Base-by-base conservation (phyloP, 345 rosid genomes). In the Erysimum cheiranthoides region DNA sequence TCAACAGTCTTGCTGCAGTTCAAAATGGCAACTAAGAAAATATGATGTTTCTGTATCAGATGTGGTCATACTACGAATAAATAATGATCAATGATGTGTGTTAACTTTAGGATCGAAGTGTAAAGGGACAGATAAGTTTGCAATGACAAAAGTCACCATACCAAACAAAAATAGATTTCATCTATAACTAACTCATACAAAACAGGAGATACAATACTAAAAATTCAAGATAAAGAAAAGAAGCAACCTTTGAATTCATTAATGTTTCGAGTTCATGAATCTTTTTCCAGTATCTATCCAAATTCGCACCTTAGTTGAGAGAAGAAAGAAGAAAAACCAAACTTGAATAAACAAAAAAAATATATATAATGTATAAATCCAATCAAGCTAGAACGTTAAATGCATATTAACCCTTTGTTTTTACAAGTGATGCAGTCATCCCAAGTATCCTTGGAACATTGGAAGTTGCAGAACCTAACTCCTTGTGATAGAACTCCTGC, bases 371-470 rank as follows among this genome's bases (percentile, higher is more conserved):
- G 17, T n/a, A 50, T 10, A 70, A 10, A 70, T 12, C 49, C 39
- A 71, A 69, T 5, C 18, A 51, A 43, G 28, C 52, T 31, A 50
- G 30, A 64, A 59, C 12, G 43, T 27, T n/a, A 58, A 49, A 64
- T 49, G 73, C 71, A 17, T 67, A 39, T 35, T 40, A n/a, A 92
- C 97, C 93, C 78, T 92, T 92, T 17, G 91, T 69, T 70, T 90
- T 90, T 58, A 95, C 90, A 21, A 81, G 99, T 52, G 97, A 95
- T 36, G 97, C 97, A 31, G 97, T 95, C 99, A 92, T 86, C 56
- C 99, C 99, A 60, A 89, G 82, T 79, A 95, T 88, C 82, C 92
- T 79, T 1, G 99, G 99, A 78, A 90, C 83, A 52, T 74, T 25
- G 4, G 66, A 45, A 38, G 9, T 61, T 73, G 80, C 80, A 58